Conservation (phyloP, 805 yeast genomes). For the Lachancea lanzarotensis region DNA sequence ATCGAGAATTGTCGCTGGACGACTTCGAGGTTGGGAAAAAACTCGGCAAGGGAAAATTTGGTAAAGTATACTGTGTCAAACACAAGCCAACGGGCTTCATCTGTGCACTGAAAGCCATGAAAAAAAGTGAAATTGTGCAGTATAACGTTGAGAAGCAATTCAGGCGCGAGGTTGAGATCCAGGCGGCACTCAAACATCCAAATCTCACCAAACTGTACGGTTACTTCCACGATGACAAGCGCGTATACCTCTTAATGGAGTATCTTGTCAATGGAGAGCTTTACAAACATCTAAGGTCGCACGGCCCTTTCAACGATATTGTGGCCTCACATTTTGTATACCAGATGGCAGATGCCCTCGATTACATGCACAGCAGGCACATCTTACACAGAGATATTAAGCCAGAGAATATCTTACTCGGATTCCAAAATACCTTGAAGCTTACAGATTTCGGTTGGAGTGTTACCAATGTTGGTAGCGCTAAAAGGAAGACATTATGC, state of each 20-base stretch:
- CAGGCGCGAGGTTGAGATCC: conserved; percentile 87
- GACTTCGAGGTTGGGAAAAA: conserved; percentile 85
- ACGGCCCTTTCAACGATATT: conserved; percentile 63
- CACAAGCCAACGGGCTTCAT: conserved; percentile 71
- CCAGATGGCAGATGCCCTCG: conserved; percentile 77
- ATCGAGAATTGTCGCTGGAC: conserved; percentile 13
- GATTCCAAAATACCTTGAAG: conserved; percentile 69
- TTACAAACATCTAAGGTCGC: conserved; percentile 61
- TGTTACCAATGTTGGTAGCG: conserved; percentile 51
- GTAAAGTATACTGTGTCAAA: conserved; percentile 82
- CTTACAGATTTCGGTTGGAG: conserved; percentile 97
- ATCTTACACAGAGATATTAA: conserved; percentile 90
- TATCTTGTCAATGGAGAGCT: conserved; percentile 83
- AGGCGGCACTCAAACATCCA: conserved; percentile 68
- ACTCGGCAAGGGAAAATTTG: conserved; percentile 90
- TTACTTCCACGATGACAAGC: conserved; percentile 71
- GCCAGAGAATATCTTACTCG: conserved; percentile 84
- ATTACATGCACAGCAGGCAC: conserved; percentile 69
- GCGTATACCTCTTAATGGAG: conserved; percentile 80
- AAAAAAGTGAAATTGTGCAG: conserved; percentile 66
- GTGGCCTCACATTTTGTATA: conserved; percentile 71
- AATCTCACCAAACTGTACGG: conserved; percentile 78
- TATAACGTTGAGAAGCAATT: conserved; percentile 79
- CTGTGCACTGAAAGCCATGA: conserved; percentile 90
- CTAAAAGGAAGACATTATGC: conserved; percentile 73